Percentiles rank a stretch among this genome's conserved stretches.
Conservation (phyloP, 208 protist genomes). For the Crithidia sp. region DNA sequence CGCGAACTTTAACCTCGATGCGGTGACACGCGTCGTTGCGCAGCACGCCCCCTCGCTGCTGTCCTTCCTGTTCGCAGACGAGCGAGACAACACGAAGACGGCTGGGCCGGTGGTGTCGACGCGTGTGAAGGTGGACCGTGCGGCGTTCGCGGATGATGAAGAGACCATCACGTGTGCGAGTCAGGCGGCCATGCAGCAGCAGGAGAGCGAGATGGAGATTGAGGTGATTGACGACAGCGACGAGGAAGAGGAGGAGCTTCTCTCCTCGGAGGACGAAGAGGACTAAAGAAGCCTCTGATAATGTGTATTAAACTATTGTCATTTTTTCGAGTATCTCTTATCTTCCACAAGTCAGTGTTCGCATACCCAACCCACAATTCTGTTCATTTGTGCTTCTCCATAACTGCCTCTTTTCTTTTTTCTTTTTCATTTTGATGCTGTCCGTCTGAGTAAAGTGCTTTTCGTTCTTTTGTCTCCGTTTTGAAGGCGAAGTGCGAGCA, state of each 20-base stretch:
- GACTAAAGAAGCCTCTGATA: too few relatives aligned
- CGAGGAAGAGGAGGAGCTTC: conserved; percentile 38
- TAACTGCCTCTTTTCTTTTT: conserved; percentile 9
- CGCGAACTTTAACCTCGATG: conserved; percentile 76
- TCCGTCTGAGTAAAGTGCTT: not conserved
- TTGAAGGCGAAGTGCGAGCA: too few relatives aligned
- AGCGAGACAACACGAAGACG: conserved; percentile 80
- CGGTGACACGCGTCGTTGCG: conserved; percentile 67
- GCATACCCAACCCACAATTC: not conserved
- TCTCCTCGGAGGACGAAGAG: conserved; percentile 16
- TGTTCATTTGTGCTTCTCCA: conserved; percentile 9
- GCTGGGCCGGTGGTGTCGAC: conserved; percentile 15
- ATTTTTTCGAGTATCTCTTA: not conserved
- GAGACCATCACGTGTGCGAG: conserved; percentile 78
- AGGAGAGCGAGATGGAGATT: conserved; percentile 77
- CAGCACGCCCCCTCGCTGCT: conserved; percentile 53
- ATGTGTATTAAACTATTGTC: not conserved
- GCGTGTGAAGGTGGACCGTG: conserved; percentile 53
- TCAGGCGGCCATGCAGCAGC: conserved; percentile 57
- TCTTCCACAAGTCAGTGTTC: not conserved
- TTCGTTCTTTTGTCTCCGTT: too few relatives aligned
- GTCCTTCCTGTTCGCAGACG: conserved; percentile 89
- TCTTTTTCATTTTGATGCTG: conserved; percentile 7
- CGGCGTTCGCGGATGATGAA: conserved; percentile 72
- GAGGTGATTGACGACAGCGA: conserved; percentile 71